Conservation (phyloP, 2,329 filamentous ascomycete species). For the Xylaria sp. region DNA sequence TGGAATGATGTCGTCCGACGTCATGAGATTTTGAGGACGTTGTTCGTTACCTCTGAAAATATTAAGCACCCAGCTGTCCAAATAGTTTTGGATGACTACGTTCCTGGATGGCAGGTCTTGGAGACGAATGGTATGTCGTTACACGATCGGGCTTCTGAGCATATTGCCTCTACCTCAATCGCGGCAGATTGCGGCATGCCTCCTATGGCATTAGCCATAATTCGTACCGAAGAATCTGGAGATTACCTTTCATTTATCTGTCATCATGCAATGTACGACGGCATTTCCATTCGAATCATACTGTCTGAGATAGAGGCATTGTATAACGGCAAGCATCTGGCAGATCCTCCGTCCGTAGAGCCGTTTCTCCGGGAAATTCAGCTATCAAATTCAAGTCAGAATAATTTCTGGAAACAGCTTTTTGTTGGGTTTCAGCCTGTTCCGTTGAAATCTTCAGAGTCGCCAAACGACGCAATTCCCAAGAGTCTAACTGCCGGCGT, state of each 20-base stretch:
- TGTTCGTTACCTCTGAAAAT: conserved; percentile 75
- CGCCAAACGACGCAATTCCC: conserved; percentile 23
- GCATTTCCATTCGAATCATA: conserved; percentile 76
- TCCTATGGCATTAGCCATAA: conserved; percentile 58
- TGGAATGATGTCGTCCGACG: conserved; percentile 73
- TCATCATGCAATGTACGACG: conserved; percentile 91
- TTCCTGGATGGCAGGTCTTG: conserved; percentile 55
- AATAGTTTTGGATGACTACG: conserved; percentile 67
- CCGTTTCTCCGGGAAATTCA: conserved; percentile 72
- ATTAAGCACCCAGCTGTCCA: conserved; percentile 75
- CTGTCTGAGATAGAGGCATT: conserved; percentile 75
- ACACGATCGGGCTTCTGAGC: conserved; percentile 46
- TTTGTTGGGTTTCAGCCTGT: conserved; percentile 61
- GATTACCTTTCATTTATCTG: conserved; percentile 62
- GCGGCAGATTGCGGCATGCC: conserved; percentile 58
- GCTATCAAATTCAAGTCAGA: conserved; percentile 58
- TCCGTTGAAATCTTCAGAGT: conserved; percentile 31
- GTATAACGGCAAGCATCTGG: conserved; percentile 61
- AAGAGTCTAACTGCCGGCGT: conserved; percentile 30
- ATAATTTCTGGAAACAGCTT: conserved; percentile 73
- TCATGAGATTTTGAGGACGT: conserved; percentile 82
- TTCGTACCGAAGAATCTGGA: conserved; percentile 48
- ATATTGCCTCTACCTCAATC: conserved; percentile 54
- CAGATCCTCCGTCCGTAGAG: conserved; percentile 65
- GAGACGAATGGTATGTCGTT: conserved; percentile 37